These are phyloP conservation scores for Aureobasidium sp. DNA, from an alignment of 2,329 filamentous ascomycete species.

Conservation along the genomic window DNA sequence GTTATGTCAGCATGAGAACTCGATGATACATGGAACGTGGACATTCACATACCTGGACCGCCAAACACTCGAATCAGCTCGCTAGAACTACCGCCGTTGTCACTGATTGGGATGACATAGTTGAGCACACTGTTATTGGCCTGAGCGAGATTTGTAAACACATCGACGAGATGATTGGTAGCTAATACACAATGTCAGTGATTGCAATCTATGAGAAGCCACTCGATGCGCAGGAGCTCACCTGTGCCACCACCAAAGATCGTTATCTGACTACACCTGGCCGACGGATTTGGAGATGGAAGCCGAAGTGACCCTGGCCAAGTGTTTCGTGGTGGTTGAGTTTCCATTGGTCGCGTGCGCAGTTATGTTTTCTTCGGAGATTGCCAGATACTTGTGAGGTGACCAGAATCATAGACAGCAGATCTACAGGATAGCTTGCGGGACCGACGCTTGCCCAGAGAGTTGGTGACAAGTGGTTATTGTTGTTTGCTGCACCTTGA, in stretches of 20 bases:
- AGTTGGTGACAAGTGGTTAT: background rate
- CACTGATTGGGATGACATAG: constrained; percentile 90
- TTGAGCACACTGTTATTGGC: constrained; percentile 61
- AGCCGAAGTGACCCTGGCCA: constrained; percentile 14
- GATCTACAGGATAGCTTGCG: background rate
- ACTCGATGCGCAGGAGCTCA: background rate
- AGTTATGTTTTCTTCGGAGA: background rate
- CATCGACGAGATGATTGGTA: constrained; percentile 89
- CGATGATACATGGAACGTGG: background rate
- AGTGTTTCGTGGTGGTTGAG: background rate
- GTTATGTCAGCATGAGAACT: background rate
- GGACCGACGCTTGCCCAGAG: background rate
- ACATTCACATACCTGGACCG: constrained; percentile 59
- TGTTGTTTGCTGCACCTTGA: background rate
- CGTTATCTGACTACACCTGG: constrained; percentile 51
- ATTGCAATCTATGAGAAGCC: no score
- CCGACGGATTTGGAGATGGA: constrained; percentile 17
- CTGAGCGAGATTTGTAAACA: constrained; percentile 58
- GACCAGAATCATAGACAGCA: background rate
- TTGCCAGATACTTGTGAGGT: no score
- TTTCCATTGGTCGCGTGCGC: constrained; percentile 7
- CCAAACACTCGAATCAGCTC: constrained; percentile 93
- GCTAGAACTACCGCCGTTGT: constrained; percentile 90
- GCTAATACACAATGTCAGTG: constrained; percentile 34
- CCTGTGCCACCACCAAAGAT: constrained; percentile 80